A percentile compares a stretch with the other conserved stretches of the same genome.
phyloP scores from a whole-genome alignment of 2,329 filamentous ascomycete species.

The Thermothelomyces thermophilus region DNA sequence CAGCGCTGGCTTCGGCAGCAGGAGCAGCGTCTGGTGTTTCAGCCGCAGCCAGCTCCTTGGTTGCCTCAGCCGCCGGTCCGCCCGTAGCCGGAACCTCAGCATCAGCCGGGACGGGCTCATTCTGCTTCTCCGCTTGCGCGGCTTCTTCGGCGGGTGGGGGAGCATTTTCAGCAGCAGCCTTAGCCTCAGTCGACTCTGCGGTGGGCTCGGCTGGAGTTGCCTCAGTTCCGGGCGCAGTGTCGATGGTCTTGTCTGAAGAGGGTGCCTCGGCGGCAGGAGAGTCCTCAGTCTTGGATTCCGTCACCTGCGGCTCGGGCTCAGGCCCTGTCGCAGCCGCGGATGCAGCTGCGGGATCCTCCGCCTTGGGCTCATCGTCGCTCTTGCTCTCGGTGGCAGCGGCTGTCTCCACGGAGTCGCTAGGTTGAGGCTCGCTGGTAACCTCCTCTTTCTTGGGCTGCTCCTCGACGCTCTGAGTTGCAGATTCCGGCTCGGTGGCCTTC shows the following conservation, averaged over 20 bases:
- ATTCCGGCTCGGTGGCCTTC: constrained; percentile 11
- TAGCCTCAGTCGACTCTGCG: not conserved
- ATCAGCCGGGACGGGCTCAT: not conserved
- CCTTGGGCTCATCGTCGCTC: constrained; percentile 5
- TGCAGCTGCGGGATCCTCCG: constrained; percentile 7
- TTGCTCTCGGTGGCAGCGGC: not conserved
- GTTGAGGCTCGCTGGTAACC: constrained; percentile 3
- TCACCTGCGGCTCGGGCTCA: constrained; percentile 6
- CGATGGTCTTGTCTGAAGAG: not conserved
- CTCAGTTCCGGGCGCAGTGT: not conserved
- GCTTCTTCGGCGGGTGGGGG: not conserved
- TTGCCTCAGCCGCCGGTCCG: not conserved
- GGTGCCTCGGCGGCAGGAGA: not conserved
- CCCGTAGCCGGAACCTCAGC: not conserved
- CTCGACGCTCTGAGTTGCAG: not conserved
- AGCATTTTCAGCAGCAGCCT: not conserved
- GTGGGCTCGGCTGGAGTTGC: not conserved
- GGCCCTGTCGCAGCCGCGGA: not conserved
- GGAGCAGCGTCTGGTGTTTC: not conserved
- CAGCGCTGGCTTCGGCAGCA: not conserved
- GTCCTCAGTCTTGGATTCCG: not conserved
- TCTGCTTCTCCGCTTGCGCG: constrained; percentile 5
- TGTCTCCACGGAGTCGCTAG: constrained; percentile 1
- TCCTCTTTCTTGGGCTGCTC: constrained; percentile 7
- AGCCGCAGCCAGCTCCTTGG: constrained; percentile 3